A percentile compares a stretch with the other conserved stretches of the same genome.
phyloP scores from a whole-genome alignment of 2,329 filamentous ascomycete genomes.

The Ophiostoma angusticollis region DNA sequence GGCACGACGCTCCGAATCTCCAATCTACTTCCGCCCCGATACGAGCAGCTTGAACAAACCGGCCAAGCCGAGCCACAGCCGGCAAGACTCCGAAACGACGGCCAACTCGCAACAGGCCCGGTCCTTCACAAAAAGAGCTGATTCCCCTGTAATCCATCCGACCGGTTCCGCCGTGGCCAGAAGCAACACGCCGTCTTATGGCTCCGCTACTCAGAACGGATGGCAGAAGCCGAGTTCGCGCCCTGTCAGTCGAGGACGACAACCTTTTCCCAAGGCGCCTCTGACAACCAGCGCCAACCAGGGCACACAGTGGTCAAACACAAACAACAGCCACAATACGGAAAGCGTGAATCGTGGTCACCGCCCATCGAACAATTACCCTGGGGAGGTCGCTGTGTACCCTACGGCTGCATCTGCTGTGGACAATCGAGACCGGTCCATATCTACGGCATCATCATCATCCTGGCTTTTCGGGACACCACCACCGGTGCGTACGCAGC shows the following conservation, averaged over 20 bases:
- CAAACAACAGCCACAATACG: neutral
- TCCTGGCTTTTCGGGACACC: conserved; percentile 4
- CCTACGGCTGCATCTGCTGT: neutral
- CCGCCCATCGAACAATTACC: neutral
- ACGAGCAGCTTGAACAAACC: neutral
- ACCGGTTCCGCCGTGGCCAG: neutral
- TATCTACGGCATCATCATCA: neutral
- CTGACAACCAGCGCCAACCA: neutral
- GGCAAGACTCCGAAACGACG: neutral
- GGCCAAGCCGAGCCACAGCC: neutral
- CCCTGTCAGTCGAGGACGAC: conserved; percentile 11
- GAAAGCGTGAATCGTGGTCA: neutral
- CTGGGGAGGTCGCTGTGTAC: neutral
- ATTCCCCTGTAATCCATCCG: neutral
- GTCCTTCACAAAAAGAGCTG: neutral
- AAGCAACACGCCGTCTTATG: neutral
- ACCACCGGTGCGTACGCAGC: neutral
- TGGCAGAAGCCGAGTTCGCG: neutral
- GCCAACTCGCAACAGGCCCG: neutral
- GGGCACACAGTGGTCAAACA: neutral
- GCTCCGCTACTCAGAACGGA: no score
- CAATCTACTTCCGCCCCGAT: conserved; percentile 3
- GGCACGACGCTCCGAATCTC: neutral
- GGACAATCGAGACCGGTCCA: neutral
- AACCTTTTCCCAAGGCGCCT: conserved; percentile 3